Base-by-base conservation (phyloP, 441 rosid species). In the Pelargonium citronellum region DNA sequence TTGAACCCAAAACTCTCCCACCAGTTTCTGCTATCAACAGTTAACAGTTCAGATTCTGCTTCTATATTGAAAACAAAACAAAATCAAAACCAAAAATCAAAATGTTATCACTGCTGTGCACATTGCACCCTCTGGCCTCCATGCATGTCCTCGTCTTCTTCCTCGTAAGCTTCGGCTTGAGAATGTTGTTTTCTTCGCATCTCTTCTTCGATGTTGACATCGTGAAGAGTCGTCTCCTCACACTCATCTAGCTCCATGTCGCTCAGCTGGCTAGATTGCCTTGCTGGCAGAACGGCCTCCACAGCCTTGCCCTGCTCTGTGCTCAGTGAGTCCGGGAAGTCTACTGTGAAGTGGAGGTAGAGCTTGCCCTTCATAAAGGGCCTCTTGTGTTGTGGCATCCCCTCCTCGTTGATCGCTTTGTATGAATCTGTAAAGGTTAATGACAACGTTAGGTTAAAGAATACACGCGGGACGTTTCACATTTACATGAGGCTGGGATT, bases 181-280 rank as follows among this genome's bases (percentile, higher is more conserved):
- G 86, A 83, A 19, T 80, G 83, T 10, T 90, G 92, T 73, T 87
- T 91, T 77, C 96, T 72, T 60, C 90, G 75, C 96, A 88, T 91
- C 81, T 91, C 99, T 60, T 89, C 96, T 74, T 94, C 99, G 0
- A 87, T 85, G 83, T 91, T 90, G 5, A 91, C 16, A 19, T 53
- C 58, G 58, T 53, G 58, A 16, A 53, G 58, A 7, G 58, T 53
- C 1, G 58, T 53, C 97, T 94, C 99, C 74, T 94, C 99, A 0
- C 99, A 91, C 71, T 94, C 99, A 43, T 91, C 99, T 65, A 94
- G 78, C 74, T 94, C 99, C 97, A 91, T 91, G 60, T 91, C 96
- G 0, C 87, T 87, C 44, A 91, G 76, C 78, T 79, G 88, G 0
- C 41, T 77, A 0, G 94, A 82, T 0, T 88, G 55, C 73, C 84